Percentiles rank a stretch among this genome's conserved stretches.
Conservation (phyloP, 2,329 filamentous ascomycete species). For the Didymella exigua region DNA sequence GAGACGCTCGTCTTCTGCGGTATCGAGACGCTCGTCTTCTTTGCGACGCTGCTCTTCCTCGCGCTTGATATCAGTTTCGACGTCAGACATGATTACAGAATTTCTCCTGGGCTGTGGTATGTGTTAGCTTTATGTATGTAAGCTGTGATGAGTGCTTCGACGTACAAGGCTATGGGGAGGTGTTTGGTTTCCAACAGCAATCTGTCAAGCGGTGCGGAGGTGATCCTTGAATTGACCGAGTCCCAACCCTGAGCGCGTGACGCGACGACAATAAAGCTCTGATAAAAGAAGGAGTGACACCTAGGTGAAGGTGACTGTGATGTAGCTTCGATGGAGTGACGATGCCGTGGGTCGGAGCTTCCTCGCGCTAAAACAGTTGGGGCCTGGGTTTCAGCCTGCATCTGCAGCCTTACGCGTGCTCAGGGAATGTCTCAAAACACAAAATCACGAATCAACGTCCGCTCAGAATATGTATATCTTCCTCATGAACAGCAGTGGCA, state of each 20-base stretch:
- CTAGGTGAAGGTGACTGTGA: slow-evolving; percentile 1
- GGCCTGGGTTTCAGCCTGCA: slow-evolving; percentile 7
- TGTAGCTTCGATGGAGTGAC: slow-evolving; percentile 11
- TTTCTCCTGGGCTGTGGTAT: background rate
- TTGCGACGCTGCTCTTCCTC: slow-evolving; percentile 42
- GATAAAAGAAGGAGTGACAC: slow-evolving; percentile 1
- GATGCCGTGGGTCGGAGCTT: slow-evolving; percentile 16
- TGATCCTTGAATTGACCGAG: background rate
- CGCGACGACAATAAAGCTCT: slow-evolving; percentile 2
- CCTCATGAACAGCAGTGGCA: too few species aligned
- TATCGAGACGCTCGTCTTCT: slow-evolving; percentile 42
- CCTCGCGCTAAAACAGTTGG: slow-evolving; percentile 9
- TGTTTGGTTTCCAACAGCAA: background rate
- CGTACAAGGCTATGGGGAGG: slow-evolving; percentile 12
- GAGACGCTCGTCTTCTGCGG: slow-evolving; percentile 42
- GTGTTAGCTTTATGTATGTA: slow-evolving; percentile 12
- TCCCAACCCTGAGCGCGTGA: background rate
- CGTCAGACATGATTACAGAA: slow-evolving; percentile 36
- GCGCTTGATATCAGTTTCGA: slow-evolving; percentile 37
- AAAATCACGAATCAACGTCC: too few species aligned
- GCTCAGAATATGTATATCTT: too few species aligned
- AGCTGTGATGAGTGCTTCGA: background rate
- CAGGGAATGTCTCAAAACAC: background rate
- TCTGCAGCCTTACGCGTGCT: background rate
- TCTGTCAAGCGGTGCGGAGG: background rate